Conservation (phyloP, 129 eudicot species). For the Flaveria ramosissima region DNA sequence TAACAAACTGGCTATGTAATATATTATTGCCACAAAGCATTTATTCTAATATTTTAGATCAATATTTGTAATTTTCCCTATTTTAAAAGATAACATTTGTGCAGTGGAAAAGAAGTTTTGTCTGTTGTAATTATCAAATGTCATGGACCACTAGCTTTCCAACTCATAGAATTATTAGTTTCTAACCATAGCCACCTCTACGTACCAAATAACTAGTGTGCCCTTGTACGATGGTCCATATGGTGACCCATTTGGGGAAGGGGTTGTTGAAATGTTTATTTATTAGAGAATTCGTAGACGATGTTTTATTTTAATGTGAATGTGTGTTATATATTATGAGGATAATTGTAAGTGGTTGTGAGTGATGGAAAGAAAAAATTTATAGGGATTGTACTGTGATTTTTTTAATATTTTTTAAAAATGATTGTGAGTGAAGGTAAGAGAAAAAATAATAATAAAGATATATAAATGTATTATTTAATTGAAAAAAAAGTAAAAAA, state of each 20-base stretch:
- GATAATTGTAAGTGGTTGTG: no score
- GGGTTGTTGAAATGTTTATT: constrained; percentile 1
- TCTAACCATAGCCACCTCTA: not conserved
- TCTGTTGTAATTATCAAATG: constrained; percentile 6
- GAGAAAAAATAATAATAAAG: no score
- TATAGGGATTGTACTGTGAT: no score
- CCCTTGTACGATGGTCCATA: not conserved
- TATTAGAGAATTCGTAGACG: no score
- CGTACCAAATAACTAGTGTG: not conserved
- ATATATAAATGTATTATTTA: no score
- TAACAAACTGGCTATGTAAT: not conserved
- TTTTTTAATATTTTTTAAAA: no score
- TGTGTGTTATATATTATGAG: no score
- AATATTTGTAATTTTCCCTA: not conserved
- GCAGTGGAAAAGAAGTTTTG: not conserved
- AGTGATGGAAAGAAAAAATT: no score
- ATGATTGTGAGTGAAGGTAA: no score
- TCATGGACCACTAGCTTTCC: not conserved
- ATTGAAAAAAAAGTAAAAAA: no score
- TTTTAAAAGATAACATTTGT: not conserved
- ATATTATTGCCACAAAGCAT: not conserved
- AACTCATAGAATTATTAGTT: not conserved
- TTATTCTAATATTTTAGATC: not conserved
- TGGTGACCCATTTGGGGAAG: not conserved
- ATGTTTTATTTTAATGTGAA: no score